Conservation (phyloP, 2,329 filamentous ascomycete genomes). For the Ambrosiella beaveri region DNA sequence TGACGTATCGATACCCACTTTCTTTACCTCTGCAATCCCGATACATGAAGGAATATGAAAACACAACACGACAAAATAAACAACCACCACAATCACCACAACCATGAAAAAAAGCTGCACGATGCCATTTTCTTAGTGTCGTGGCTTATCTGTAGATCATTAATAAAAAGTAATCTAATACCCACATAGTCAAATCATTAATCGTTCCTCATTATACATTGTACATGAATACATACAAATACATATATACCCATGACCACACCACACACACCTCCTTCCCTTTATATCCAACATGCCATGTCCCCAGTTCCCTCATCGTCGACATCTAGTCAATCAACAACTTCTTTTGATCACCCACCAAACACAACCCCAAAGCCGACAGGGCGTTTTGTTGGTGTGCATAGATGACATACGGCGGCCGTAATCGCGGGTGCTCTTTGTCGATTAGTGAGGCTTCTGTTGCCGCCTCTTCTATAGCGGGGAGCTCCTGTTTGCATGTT, state of each 20-base stretch:
- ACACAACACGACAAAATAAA: too few relatives aligned
- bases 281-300: too few relatives aligned
- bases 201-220: neutral
- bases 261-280: neutral
- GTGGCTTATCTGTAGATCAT: too few relatives aligned
- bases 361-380: slow-evolving; percentile 43
- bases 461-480: slow-evolving; percentile 65
- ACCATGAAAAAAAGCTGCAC: too few relatives aligned
- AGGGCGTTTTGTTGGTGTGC: slow-evolving; percentile 54
- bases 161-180: too few relatives aligned
- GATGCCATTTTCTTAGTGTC: too few relatives aligned
- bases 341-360: slow-evolving; percentile 47
- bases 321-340: slow-evolving; percentile 39
- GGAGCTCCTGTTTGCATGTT: slow-evolving; percentile 95
- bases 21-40: neutral
- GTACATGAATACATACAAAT: too few relatives aligned
- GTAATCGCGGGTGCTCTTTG: slow-evolving; percentile 76
- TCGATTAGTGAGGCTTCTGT: slow-evolving; percentile 25
- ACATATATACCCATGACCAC: neutral
- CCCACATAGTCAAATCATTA: too few relatives aligned
- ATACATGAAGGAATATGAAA: too few relatives aligned
- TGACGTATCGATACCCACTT: neutral
- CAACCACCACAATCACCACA: too few relatives aligned
- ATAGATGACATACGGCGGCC: slow-evolving; percentile 71
- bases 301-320: neutral